A percentile compares a stretch with the other conserved stretches of the same genome.
Conservation (phyloP, 495 filamentous ascomycete species). For the Talaromyces liani region DNA sequence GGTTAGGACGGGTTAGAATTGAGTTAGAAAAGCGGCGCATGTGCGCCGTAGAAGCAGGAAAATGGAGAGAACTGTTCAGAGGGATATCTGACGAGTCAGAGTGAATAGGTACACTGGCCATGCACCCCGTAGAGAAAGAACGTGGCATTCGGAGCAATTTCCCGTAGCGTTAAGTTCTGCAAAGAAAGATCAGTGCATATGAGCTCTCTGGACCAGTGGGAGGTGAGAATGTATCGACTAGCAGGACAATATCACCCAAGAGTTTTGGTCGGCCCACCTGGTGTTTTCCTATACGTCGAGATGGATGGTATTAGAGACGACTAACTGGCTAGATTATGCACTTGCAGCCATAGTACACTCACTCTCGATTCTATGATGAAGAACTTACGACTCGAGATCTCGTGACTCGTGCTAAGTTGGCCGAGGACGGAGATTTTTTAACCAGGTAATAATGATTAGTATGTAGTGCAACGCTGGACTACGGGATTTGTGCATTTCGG, state of each 20-base stretch:
- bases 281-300: not conserved
- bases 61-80: not conserved
- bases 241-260: not conserved
- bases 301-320: not conserved
- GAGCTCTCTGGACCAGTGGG: too few species aligned
- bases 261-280: not conserved
- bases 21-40: not conserved
- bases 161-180: not conserved
- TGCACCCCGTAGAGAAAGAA: not conserved
- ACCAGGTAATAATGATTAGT: not conserved
- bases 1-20: not conserved
- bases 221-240: not conserved
- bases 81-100: not conserved
- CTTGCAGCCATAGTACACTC: not conserved
- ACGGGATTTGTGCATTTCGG: not conserved
- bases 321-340: not conserved
- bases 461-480: not conserved
- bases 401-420: not conserved
- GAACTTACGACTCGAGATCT: not conserved
- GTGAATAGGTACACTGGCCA: not conserved
- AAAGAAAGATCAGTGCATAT: not conserved
- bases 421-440: not conserved
- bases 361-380: not conserved
- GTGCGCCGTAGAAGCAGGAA: not conserved
- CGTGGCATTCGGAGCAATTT: not conserved